phyloP scores from a whole-genome alignment of 306 rosid species.

The Carpinus fangiana region DNA sequence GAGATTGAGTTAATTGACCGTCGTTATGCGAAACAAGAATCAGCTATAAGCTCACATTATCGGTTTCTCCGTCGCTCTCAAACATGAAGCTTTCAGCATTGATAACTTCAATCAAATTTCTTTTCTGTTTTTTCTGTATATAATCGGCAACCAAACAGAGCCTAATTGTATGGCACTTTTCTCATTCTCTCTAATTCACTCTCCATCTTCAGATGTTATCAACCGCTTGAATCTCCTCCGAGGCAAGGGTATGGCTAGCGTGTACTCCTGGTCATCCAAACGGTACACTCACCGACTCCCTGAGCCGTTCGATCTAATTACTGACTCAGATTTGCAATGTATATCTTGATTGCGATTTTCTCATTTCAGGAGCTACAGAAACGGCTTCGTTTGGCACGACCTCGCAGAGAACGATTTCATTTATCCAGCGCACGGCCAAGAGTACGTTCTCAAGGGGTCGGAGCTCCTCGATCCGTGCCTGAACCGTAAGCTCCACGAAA shows the following conservation, averaged over 20 bases:
- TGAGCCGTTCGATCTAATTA: neutral
- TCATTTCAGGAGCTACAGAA: conserved; percentile 69
- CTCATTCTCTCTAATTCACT: neutral
- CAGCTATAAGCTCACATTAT: neutral
- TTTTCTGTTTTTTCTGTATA: neutral
- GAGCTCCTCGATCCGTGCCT: conserved; percentile 57
- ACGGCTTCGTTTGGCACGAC: conserved; percentile 96
- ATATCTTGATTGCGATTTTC: neutral
- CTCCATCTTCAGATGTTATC: conserved; percentile 56
- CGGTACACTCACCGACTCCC: conserved; percentile 42
- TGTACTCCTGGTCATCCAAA: conserved; percentile 95
- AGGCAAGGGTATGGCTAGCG: conserved; percentile 72
- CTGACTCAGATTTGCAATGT: neutral
- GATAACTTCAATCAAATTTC: neutral
- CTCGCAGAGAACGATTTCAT: conserved; percentile 87
- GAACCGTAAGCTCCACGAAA: conserved; percentile 26
- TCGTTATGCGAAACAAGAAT: neutral
- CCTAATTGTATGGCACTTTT: neutral
- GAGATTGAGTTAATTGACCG: neutral
- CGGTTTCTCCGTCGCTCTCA: neutral
- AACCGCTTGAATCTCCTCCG: conserved; percentile 76
- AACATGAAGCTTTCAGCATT: neutral
- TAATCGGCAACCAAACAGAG: neutral
- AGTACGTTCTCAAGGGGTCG: conserved; percentile 91
- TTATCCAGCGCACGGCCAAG: conserved; percentile 83